Conservation (phyloP, 2,329 filamentous ascomycete species). For the Xylaria polymorpha region DNA sequence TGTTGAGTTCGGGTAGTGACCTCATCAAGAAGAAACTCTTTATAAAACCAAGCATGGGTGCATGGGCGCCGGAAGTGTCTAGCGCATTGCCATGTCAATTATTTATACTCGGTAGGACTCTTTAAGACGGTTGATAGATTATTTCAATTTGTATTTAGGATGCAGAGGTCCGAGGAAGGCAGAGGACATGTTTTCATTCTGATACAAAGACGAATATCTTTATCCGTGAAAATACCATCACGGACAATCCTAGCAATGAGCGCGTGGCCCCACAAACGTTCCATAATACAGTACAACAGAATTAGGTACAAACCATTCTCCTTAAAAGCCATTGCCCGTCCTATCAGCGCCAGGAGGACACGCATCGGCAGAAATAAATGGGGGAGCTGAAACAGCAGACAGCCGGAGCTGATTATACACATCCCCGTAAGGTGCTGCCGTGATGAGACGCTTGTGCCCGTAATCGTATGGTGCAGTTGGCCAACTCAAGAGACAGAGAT, state of each 20-base stretch:
- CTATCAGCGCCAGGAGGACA: conserved; percentile 14
- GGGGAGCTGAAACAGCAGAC: conserved; percentile 13
- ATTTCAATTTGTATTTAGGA: conserved; percentile 10
- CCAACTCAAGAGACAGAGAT: conserved; percentile 49
- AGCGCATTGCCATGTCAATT: background rate
- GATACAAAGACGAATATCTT: conserved; percentile 35
- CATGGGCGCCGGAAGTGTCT: background rate
- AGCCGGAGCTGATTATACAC: conserved; percentile 24
- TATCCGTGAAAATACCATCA: conserved; percentile 37
- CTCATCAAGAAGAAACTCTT: background rate
- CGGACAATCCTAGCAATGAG: conserved; percentile 27
- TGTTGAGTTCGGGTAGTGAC: conserved; percentile 1
- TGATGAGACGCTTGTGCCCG: conserved; percentile 34
- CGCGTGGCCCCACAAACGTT: conserved; percentile 23
- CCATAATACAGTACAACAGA: conserved; percentile 38
- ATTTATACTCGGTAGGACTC: background rate
- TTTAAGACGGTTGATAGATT: background rate
- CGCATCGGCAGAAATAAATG: conserved; percentile 25
- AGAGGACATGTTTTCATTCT: conserved; percentile 45
- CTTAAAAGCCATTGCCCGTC: conserved; percentile 13
- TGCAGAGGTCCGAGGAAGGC: conserved; percentile 10
- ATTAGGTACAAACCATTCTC: conserved; percentile 35
- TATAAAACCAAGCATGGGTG: background rate
- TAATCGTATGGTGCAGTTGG: conserved; percentile 36
- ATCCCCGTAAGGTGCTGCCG: conserved; percentile 37